Evolutionary conservation across 179 eudicot genomes (phyloP).

Genomic region (Sideroxylon spinosum): DNA sequence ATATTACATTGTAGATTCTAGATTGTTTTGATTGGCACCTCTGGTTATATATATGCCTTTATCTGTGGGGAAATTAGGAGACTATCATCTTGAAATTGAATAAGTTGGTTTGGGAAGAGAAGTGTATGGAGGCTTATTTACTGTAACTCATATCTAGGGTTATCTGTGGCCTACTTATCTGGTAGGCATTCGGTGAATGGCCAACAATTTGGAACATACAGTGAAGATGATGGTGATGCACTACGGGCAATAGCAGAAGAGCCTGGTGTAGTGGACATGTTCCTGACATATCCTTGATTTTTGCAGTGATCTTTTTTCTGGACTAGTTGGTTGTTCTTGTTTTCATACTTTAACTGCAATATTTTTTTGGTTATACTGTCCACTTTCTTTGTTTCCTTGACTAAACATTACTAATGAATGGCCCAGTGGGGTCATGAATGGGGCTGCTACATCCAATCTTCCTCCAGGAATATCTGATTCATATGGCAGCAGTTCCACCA

Average conservation of each 20-base stretch:
- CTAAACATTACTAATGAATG: constrained; percentile 78
- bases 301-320: not conserved
- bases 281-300: constrained; percentile 80
- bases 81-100: not conserved
- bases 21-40: not conserved
- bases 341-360: constrained; percentile 3
- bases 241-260: constrained; percentile 91
- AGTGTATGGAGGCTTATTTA: constrained; percentile 35
- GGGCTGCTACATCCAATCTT: constrained; percentile 49
- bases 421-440: constrained; percentile 74
- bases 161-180: constrained; percentile 91
- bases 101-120: not conserved
- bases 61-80: not conserved
- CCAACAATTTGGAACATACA: constrained; percentile 75
- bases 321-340: not conserved
- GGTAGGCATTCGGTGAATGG: constrained; percentile 78
- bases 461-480: constrained; percentile 51
- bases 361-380: not conserved
- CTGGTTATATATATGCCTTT: not conserved
- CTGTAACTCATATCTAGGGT: constrained; percentile 49
- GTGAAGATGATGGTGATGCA: constrained; percentile 89
- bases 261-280: constrained; percentile 71
- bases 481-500: constrained; percentile 46
- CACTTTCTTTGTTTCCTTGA: constrained; percentile 40
- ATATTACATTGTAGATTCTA: not conserved